These are phyloP conservation scores for Podosphaera xanthii DNA, from an alignment of 2,329 filamentous ascomycete species.

Conservation along the genomic window DNA sequence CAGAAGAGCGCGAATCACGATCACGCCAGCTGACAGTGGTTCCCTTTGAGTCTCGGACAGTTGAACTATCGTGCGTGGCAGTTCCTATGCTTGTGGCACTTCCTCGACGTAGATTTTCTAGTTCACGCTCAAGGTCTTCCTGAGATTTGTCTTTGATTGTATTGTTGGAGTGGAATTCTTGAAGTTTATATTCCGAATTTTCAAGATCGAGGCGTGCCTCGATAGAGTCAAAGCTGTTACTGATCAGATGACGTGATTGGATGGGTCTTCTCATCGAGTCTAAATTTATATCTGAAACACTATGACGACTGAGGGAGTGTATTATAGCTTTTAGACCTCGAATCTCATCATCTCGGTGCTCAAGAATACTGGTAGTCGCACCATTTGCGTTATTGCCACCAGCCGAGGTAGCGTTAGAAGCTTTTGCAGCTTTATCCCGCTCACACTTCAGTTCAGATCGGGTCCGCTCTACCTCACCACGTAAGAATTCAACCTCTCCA, in stretches of 20 bases:
- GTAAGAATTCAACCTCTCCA: slow-evolving; percentile 83
- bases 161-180: slow-evolving; percentile 50
- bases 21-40: slow-evolving; percentile 35
- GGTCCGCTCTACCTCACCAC: slow-evolving; percentile 83
- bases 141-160: slow-evolving; percentile 54
- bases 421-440: slow-evolving; percentile 43
- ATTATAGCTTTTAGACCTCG: slow-evolving; percentile 94
- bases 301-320: slow-evolving; percentile 70
- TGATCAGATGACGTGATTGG: slow-evolving; percentile 8
- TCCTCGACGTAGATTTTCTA: slow-evolving; percentile 38
- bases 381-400: slow-evolving; percentile 21
- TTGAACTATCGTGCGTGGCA: slow-evolving; percentile 26
- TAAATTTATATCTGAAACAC: slow-evolving; percentile 17
- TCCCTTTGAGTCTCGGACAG: slow-evolving; percentile 41
- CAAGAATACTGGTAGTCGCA: slow-evolving; percentile 47
- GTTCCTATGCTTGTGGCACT: slow-evolving; percentile 20
- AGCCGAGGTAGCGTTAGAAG: slow-evolving; percentile 32
- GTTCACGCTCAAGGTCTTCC: slow-evolving; percentile 66
- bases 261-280: slow-evolving; percentile 15
- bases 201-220: slow-evolving; percentile 38
- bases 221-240: slow-evolving; percentile 25
- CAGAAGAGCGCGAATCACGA: slow-evolving; percentile 20
- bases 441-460: slow-evolving; percentile 72
- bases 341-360: slow-evolving; percentile 93
- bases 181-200: slow-evolving; percentile 57